phyloP scores from a whole-genome alignment of 2,329 filamentous ascomycete species.

The Microdochium trichocladiopsis region DNA sequence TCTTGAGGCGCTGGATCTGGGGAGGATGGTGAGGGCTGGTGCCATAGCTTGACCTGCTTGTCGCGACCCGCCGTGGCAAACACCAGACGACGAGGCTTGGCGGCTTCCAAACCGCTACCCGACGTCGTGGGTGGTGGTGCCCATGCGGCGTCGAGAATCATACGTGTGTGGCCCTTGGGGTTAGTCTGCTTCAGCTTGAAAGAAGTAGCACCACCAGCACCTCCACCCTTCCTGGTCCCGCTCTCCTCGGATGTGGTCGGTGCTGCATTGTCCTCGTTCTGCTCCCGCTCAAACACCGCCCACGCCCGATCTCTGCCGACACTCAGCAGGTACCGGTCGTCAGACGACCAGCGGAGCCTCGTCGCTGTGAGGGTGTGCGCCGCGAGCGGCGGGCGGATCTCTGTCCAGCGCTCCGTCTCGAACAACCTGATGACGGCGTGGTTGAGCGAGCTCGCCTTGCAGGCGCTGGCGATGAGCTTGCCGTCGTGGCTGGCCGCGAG shows the following conservation, averaged over 20 bases:
- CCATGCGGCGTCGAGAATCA: conserved; percentile 90
- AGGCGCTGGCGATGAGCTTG: conserved; percentile 77
- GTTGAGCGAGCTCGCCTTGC: conserved; percentile 84
- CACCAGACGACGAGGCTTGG: conserved; percentile 22
- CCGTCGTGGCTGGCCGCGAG: conserved; percentile 73
- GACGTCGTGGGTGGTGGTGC: conserved; percentile 40
- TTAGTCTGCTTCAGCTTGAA: conserved; percentile 61
- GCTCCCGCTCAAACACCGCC: conserved; percentile 64
- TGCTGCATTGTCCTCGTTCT: not conserved
- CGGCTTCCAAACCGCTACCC: not conserved
- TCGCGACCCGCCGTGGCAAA: conserved; percentile 91
- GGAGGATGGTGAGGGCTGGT: conserved; percentile 4
- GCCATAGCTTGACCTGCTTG: conserved; percentile 74
- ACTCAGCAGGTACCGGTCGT: conserved; percentile 71
- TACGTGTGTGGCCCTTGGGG: conserved; percentile 79
- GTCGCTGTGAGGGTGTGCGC: conserved; percentile 85
- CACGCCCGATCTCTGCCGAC: conserved; percentile 90
- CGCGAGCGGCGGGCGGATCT: conserved; percentile 75
- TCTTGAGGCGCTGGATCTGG: not conserved
- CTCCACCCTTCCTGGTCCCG: conserved; percentile 11
- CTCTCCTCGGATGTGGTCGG: not conserved
- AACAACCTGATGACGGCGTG: conserved; percentile 93
- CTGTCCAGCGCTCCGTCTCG: conserved; percentile 80
- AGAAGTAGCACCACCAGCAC: conserved; percentile 12
- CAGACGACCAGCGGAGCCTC: conserved; percentile 68